Evolutionary conservation across 1,284 basidiomycete genomes (phyloP), one percentile per base, ranked within the genome.

Genomic region (Vanrija pseudolonga): DNA sequence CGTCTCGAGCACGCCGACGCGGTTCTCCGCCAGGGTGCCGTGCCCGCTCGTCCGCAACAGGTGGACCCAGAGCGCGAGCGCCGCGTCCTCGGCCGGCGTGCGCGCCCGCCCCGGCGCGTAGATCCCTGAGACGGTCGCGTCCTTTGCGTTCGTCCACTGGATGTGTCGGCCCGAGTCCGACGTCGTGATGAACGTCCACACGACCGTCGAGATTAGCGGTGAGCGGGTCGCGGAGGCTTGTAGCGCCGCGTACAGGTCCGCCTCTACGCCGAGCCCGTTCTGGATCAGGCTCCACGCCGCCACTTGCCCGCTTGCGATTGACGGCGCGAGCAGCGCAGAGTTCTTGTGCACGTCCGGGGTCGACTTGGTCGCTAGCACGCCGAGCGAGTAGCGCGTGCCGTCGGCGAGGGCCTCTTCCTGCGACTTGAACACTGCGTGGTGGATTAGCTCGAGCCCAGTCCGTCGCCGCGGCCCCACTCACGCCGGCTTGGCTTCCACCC

Each of bases 261-360:
- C 76, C 65, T 90, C 88, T 19, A 88, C 83, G 26, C 83, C 84
- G 4, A 90, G 76, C 1, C 88, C 88, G 68, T 90, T 90, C 66
- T 71, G 28, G 38, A 90, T 70, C 17, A 89, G 67, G 3, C 86
- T 82, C 62, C 86, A 86, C 3, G 80, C 81, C 0, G 80, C 78
- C 5, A 74, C 65, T 61, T 85, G 85, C 1, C 79, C 75, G 2
- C 77, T 54, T 0, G 79, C 77, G 20, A 89, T 75, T 1, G 87
- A 75, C 0, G 86, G 83, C n/a, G 77, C 73, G 14, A 90, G 79
- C 11, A 89, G 73, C 15, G 75, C 68, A 0, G 85, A 75, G 4
- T 84, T 87, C 12, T 79, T 80, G 3, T 74, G 65, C 20, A 86
- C 68, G 63, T 90, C 88, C 0, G 88, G 88, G 5, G 89, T 73